Evolutionary conservation across 495 filamentous ascomycete genomes (phyloP).

Genomic region (Penicillium fimorum): DNA sequence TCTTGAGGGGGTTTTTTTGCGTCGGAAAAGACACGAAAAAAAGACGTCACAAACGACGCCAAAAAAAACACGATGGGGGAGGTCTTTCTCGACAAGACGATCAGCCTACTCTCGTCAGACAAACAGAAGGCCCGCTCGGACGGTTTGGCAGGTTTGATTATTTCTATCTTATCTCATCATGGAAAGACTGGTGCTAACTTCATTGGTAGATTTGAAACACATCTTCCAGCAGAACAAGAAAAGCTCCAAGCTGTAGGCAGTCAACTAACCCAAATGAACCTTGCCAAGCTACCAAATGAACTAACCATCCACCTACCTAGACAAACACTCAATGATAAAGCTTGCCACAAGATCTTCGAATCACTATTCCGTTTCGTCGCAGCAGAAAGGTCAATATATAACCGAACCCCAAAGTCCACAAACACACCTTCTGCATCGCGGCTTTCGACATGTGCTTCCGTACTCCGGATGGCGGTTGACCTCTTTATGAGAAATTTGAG

Average conservation of each 20-base stretch:
- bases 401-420: slow-evolving; percentile 51
- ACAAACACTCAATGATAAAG: slow-evolving; percentile 63
- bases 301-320: slow-evolving; percentile 30
- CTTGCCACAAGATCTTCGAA: slow-evolving; percentile 79
- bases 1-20: too few species aligned
- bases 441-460: slow-evolving; percentile 68
- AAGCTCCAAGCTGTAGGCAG: slow-evolving; percentile 54
- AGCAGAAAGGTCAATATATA: slow-evolving; percentile 63
- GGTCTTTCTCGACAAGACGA: slow-evolving; percentile 40
- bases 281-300: background rate
- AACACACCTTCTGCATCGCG: slow-evolving; percentile 51
- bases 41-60: too few species aligned
- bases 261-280: slow-evolving; percentile 1
- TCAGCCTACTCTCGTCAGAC: slow-evolving; percentile 49
- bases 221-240: slow-evolving; percentile 61
- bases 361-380: slow-evolving; percentile 69
- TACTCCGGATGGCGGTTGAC: slow-evolving; percentile 67
- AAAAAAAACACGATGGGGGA: slow-evolving; percentile 29
- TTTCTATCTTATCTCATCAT: background rate
- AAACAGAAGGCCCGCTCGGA: slow-evolving; percentile 51
- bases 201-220: slow-evolving; percentile 55
- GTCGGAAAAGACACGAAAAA: background rate
- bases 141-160: slow-evolving; percentile 49
- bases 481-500: slow-evolving; percentile 66
- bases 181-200: background rate